Base-by-base conservation (phyloP, 2,329 filamentous ascomycete species). In the Botryotinia narcissicola region DNA sequence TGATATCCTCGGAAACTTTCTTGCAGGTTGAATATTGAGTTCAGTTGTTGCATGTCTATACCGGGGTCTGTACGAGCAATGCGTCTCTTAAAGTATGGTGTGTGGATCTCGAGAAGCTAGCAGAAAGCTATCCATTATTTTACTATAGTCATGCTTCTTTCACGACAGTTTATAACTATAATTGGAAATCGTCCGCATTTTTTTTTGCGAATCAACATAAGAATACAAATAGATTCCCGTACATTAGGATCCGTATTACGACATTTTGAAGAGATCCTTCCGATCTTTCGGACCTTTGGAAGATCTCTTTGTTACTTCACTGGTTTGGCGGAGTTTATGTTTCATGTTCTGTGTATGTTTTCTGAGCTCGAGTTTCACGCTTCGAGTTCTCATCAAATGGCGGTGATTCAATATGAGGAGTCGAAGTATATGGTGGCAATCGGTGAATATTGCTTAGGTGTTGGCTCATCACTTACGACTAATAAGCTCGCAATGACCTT, bases 241-340 rank as follows among this genome's bases (percentile, higher is more conserved):
- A 54, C 25, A 16, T n/a, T 12, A n/a, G 2, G 2, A 54, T 7
- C 10, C 4, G 6, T 7, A 54, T 3, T n/a, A n/a, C 12, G n/a
- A 3, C 3, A 1, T n/a, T 6, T n/a, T 7, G n/a, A 16, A 29
- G 4, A 16, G 25, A 8, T 14, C 12, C 12, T 5, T 8, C 16
- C 12, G 4, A 54, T 54, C 48, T 16, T n/a, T 25, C 48, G 3
- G 4, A 29, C 2, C 2, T 29, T 16, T 16, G 1, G 48, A n/a
- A 7, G 25, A 29, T 54, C 12, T 14, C 12, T 54, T 16, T 54
- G 12, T 54, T 25, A 54, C 25, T 54, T 29, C 37, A 37, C 12
- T 37, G 37, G 37, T 10, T 25, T 25, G 22, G 8, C 10, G 8
- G 22, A 25, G 25, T 48, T 48, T 2, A 25, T 14, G 1, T 12